These are phyloP conservation scores for Neltuma alba DNA, from an alignment of 306 rosid species.

Conservation along the genomic window DNA sequence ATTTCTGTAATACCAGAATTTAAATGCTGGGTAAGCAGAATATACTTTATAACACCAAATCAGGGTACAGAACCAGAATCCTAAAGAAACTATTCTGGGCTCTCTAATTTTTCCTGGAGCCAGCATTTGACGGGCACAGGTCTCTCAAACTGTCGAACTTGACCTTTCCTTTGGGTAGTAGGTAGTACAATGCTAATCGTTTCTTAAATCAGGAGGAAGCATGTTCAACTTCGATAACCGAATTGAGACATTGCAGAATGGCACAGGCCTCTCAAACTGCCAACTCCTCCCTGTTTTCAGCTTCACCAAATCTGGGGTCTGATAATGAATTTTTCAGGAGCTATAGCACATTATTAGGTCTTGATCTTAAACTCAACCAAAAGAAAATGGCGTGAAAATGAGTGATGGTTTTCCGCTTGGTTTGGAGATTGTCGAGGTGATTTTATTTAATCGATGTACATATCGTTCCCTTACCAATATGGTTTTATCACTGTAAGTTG, in stretches of 20 bases:
- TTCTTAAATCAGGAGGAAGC: not conserved
- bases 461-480: not conserved
- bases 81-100: not conserved
- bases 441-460: not conserved
- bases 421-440: constrained; percentile 19
- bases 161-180: not conserved
- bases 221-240: not conserved
- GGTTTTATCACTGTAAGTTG: constrained; percentile 10
- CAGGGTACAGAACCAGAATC: not conserved
- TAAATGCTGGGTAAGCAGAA: not conserved
- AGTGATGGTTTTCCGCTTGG: constrained; percentile 11
- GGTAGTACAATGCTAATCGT: constrained; percentile 17
- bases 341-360: constrained; percentile 1
- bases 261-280: too few species aligned
- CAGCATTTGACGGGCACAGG: not conserved
- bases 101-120: not conserved
- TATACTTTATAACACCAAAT: not conserved
- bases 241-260: not conserved
- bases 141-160: not conserved
- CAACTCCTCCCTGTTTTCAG: not conserved
- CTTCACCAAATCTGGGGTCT: not conserved
- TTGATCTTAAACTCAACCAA: constrained; percentile 5
- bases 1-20: not conserved
- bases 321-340: constrained; percentile 15
- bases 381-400: constrained; percentile 15